Base-by-base conservation (phyloP, 208 protist genomes). In the Porcisia hertigi region DNA sequence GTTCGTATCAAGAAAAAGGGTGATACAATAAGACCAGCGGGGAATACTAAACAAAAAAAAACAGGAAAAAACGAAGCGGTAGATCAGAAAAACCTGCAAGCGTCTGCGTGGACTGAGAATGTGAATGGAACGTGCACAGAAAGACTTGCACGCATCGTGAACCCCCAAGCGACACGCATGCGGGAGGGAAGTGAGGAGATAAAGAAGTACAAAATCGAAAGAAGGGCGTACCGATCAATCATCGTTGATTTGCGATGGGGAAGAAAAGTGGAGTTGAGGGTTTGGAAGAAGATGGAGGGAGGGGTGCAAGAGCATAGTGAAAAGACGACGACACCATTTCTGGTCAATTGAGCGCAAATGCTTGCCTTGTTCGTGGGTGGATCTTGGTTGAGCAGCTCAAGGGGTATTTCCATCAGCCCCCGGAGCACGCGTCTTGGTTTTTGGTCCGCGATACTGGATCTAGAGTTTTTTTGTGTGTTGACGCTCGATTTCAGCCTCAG, bases 321-420 rank as follows among this genome's bases (percentile, higher is more conserved):
- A 49, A 30, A 14, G 18, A 7, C 7, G 23, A 67, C 9, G 41
- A 2, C 47, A 67, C 25, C 41, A 12, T 11, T 6, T 36, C 16
- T 71, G 25, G 12, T 14, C 49, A 45, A 59, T 71, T 5, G 34
- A 41, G 9, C 11, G 55, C 4, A 25, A 11, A 59, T 2, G 47
- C 57, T 18, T 62, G 47, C 47, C 47, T 30, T 81, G 70, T 80
- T 30, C 54, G 69, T 67, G 6, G 57, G 43, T 64, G 63, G 54
- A 45, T 76, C 23, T 60, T 16, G 16, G 23, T 55, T 34, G 18
- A 36, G 23, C 60, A 64, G 64, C 25, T 7, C 16, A 20, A 30
- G 52, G 12, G 5, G 55, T 57, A 30, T 52, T 36, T 20, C 41
- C 45, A 45, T 12, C 43, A 2, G 71, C n/a, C 16, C 36, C 4